phyloP scores from a whole-genome alignment of 495 filamentous ascomycete species.

The Aspergillus ellipticus region DNA sequence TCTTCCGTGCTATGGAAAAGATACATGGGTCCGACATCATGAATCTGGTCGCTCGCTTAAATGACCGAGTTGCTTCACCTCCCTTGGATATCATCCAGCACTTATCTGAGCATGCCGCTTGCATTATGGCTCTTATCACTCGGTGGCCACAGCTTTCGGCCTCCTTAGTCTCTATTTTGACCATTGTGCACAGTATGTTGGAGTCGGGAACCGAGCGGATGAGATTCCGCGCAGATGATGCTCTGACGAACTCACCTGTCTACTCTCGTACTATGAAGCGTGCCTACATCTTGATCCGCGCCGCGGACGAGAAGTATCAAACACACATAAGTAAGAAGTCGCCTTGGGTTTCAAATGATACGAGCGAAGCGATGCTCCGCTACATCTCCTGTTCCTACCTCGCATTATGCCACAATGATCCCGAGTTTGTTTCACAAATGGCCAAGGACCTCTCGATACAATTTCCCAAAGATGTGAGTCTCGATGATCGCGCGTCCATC shows the following conservation, averaged over 20 bases:
- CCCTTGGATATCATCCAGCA: slow-evolving; percentile 20
- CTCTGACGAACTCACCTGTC: slow-evolving; percentile 14
- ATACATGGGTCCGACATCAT: slow-evolving; percentile 18
- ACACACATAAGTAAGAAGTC: slow-evolving; percentile 37
- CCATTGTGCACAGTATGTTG: slow-evolving; percentile 19
- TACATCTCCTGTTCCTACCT: slow-evolving; percentile 25
- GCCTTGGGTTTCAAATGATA: slow-evolving; percentile 34
- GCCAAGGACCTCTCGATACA: slow-evolving; percentile 35
- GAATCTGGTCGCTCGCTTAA: slow-evolving; percentile 26
- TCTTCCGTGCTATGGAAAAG: slow-evolving; percentile 27
- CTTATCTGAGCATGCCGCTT: slow-evolving; percentile 25
- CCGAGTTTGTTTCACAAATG: slow-evolving; percentile 26
- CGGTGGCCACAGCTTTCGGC: slow-evolving; percentile 24
- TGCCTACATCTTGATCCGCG: slow-evolving; percentile 27
- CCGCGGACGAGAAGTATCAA: slow-evolving; percentile 33
- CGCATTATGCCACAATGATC: slow-evolving; percentile 19
- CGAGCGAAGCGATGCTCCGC: slow-evolving; percentile 30
- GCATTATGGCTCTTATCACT: slow-evolving; percentile 23
- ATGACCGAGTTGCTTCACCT: slow-evolving; percentile 24
- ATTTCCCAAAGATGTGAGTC: slow-evolving; percentile 30
- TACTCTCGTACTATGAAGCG: slow-evolving; percentile 15
- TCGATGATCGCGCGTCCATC: slow-evolving; percentile 33
- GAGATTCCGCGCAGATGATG: slow-evolving; percentile 15
- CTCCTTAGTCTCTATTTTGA: slow-evolving; percentile 18
- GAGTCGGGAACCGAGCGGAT: slow-evolving; percentile 23